These are phyloP conservation scores for Penstemon barbatus DNA, from an alignment of 257 asterid genomes.

Conservation along the genomic window DNA sequence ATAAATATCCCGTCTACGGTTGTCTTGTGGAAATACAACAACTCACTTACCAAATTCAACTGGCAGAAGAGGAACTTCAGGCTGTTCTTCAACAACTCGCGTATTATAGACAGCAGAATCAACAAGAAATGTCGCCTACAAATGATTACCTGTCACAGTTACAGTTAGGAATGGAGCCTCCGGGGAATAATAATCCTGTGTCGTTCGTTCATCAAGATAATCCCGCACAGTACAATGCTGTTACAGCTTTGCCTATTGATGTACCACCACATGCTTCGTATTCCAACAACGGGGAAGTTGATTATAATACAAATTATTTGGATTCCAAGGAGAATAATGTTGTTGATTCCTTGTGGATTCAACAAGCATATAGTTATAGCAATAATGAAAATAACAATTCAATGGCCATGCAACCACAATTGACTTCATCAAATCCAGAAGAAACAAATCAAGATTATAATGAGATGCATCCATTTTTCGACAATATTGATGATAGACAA, in stretches of 20 bases:
- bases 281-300: conserved; percentile 34
- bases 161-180: conserved; percentile 53
- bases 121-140: conserved; percentile 38
- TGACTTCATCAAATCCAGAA: conserved; percentile 45
- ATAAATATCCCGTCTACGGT: conserved; percentile 67
- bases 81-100: conserved; percentile 64
- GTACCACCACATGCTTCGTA: conserved; percentile 27
- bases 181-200: conserved; percentile 26
- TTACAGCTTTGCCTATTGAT: conserved; percentile 31
- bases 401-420: conserved; percentile 43
- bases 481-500: conserved; percentile 67
- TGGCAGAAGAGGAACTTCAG: conserved; percentile 64
- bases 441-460: conserved; percentile 51
- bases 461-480: conserved; percentile 67
- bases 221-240: conserved; percentile 34
- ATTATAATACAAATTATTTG: conserved; percentile 31
- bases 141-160: conserved; percentile 57
- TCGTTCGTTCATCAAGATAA: conserved; percentile 41
- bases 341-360: conserved; percentile 48
- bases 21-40: conserved; percentile 59
- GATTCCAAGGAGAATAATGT: conserved; percentile 53
- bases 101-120: conserved; percentile 53
- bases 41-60: conserved; percentile 46
- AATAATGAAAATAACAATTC: conserved; percentile 38
- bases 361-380: conserved; percentile 41